Evolutionary conservation across 2,329 filamentous ascomycete genomes (phyloP), one percentile per base, ranked within the genome.

Genomic region (Dactylella cylindrospora): DNA sequence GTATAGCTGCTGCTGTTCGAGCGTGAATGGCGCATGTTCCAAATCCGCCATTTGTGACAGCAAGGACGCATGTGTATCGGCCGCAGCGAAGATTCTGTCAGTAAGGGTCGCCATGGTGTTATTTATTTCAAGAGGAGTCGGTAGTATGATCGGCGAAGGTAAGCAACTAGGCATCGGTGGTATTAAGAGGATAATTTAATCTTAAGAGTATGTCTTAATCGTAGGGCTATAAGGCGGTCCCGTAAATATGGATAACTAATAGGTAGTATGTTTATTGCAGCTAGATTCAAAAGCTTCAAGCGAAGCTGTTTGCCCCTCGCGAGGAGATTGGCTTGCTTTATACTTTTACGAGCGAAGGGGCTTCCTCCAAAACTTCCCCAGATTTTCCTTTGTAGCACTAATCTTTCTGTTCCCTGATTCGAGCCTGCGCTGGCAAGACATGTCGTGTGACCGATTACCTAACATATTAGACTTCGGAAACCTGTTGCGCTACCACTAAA

Each of bases 41-140:
- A 78, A 80, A 43, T 77, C 71, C 15, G 74, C 70, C 20, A 83
- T 73, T 9, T 74, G 74, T 26, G 70, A 65, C 5, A 81, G 73
- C 2, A 82, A 73, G 29, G 76, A 71, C 2, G 59, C 68, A 66
- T 79, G 77, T 31, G 72, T 71, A 7, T 72, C 68, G 0, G 73
- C 72, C 2, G 76, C 74, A 5, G 72, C 68, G 35, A 70, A 70
- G 59, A 80, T 75, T 40, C 70, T 72, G 35, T 70, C 65, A 13
- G 44, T 52, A n/a, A 29, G 33, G 3, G 41, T 36, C n/a, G 28
- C n/a, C n/a, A 33, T 23, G 15, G 10, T 9, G 28, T 22, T 19
- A 41, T 50, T 10, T 19, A 35, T 32, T 10, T 38, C 36, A 19
- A 38, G 13, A 33, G 40, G 3, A 20, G 19, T 28, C n/a, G n/a